phyloP scores from a whole-genome alignment of 1,284 basidiomycete species.

The Moesziomyces parantarcticus region DNA sequence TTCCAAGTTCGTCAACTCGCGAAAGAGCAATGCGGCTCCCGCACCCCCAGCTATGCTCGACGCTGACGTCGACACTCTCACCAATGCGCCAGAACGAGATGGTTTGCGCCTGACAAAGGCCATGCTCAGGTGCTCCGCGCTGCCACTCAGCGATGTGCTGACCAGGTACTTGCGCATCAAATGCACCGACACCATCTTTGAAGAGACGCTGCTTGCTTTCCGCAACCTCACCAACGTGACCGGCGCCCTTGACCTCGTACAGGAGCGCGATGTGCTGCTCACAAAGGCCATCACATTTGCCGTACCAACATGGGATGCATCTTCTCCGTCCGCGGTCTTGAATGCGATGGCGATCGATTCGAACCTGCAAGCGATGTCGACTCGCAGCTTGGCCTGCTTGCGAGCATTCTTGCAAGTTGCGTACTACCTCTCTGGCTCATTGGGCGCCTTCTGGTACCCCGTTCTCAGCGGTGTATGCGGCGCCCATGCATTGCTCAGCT shows the following conservation, averaged over 20 bases:
- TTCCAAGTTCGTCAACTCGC: constrained; percentile 71
- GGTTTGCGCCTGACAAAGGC: constrained; percentile 76
- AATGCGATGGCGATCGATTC: constrained; percentile 10
- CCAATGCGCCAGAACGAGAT: constrained; percentile 16
- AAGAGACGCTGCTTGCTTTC: constrained; percentile 81
- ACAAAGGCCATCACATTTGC: constrained; percentile 86
- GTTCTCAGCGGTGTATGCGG: constrained; percentile 75
- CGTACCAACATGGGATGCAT: constrained; percentile 69
- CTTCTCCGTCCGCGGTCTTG: constrained; percentile 12
- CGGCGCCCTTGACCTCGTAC: constrained; percentile 84
- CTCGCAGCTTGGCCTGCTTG: constrained; percentile 89
- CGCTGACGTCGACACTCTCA: constrained; percentile 55
- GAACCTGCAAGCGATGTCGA: constrained; percentile 74
- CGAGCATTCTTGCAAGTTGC: constrained; percentile 83
- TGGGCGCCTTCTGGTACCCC: constrained; percentile 89
- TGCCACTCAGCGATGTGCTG: constrained; percentile 85
- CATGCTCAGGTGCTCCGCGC: constrained; percentile 89
- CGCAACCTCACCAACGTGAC: constrained; percentile 87
- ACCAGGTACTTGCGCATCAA: constrained; percentile 90
- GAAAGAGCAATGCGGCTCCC: constrained; percentile 24
- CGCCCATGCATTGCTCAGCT: constrained; percentile 40
- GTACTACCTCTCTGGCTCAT: constrained; percentile 82
- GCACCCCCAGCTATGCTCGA: constrained; percentile 72
- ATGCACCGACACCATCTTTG: constrained; percentile 85
- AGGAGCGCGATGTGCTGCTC: constrained; percentile 92